phyloP scores from a whole-genome alignment of 257 asterid genomes.

The Salvia splendens region DNA sequence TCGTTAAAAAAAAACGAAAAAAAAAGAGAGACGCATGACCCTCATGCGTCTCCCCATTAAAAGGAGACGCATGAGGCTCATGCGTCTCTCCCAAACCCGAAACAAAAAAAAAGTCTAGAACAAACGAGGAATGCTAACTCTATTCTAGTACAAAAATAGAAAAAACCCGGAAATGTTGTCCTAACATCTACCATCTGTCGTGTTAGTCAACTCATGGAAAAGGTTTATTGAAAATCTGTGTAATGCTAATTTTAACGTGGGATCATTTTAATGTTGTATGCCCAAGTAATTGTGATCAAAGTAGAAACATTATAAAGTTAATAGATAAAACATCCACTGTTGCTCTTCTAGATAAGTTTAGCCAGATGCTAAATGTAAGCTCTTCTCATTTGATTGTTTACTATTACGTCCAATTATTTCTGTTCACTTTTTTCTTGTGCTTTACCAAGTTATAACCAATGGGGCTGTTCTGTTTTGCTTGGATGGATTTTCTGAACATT shows the following conservation, averaged over 20 bases:
- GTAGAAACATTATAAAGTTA: background rate
- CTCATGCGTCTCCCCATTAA: too few relatives aligned
- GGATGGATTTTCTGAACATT: conserved; percentile 24
- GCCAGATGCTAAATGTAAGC: conserved; percentile 3
- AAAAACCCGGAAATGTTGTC: conserved; percentile 6
- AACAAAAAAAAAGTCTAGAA: too few relatives aligned
- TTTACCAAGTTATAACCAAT: conserved; percentile 10
- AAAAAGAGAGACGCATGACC: too few relatives aligned
- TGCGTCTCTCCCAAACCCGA: too few relatives aligned
- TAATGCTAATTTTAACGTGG: background rate
- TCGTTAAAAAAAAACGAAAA: too few relatives aligned
- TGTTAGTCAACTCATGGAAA: background rate
- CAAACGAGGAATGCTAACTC: too few relatives aligned
- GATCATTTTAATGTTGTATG: background rate
- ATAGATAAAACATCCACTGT: background rate
- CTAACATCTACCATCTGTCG: background rate
- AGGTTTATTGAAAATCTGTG: background rate
- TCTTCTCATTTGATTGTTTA: background rate
- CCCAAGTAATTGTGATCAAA: background rate
- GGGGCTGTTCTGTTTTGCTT: conserved; percentile 19
- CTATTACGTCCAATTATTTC: background rate
- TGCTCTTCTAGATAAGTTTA: conserved; percentile 5
- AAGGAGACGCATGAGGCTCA: too few relatives aligned
- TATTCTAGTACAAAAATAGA: too few relatives aligned
- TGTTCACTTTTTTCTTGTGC: background rate